A percentile compares a stretch with the other conserved stretches of the same genome.
These are phyloP conservation scores for Fraxinus floribunda DNA, from an alignment of 305 asterid genomes.

Conservation along the genomic window DNA sequence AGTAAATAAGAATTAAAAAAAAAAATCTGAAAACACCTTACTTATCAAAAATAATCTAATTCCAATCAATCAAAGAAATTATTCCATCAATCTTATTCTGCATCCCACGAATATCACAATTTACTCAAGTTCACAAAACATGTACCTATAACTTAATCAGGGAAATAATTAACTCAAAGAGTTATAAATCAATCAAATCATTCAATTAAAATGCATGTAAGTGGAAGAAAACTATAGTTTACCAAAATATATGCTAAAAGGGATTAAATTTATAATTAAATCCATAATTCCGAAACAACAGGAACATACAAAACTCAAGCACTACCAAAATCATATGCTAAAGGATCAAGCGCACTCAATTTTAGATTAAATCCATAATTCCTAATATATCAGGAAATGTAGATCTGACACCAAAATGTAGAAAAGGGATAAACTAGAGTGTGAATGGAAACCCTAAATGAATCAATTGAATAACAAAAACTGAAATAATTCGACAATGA, in stretches of 20 bases:
- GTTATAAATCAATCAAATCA: not conserved
- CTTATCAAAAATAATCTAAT: not conserved
- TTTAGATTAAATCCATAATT: not conserved
- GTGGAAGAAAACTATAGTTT: not conserved
- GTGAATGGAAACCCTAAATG: not conserved
- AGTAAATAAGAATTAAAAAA: not conserved
- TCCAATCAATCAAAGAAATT: not conserved
- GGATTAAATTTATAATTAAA: not conserved
- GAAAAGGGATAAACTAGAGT: not conserved
- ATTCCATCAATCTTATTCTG: not conserved
- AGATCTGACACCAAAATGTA: not conserved
- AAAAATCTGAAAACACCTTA: constrained; percentile 34
- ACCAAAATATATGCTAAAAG: not conserved
- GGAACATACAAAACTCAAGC: not conserved
- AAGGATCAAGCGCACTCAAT: not conserved
- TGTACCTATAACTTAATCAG: constrained; percentile 1
- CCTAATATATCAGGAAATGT: not conserved
- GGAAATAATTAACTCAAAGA: not conserved
- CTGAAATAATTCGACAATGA: not conserved
- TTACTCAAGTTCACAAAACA: not conserved
- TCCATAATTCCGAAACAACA: not conserved
- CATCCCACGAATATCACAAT: not conserved
- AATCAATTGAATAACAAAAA: not conserved
- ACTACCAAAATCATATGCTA: not conserved
- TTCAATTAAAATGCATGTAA: not conserved